These are phyloP conservation scores for Panus rudis DNA, from an alignment of 768 basidiomycete genomes.

Conservation along the genomic window DNA sequence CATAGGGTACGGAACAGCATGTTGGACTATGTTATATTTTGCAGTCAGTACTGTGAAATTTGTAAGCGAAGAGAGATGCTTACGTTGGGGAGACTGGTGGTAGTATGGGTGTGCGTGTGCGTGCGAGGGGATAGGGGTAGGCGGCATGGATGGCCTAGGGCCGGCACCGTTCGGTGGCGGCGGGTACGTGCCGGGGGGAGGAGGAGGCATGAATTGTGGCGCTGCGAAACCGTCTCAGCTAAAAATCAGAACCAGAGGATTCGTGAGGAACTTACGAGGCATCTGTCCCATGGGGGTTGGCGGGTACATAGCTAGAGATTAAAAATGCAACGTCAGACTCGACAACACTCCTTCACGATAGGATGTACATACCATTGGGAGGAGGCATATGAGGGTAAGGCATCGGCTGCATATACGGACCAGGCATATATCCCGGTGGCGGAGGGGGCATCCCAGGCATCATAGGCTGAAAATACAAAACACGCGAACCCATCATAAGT, in stretches of 20 bases:
- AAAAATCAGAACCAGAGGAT: background rate
- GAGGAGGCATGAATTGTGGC: constrained; percentile 38
- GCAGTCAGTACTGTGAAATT: constrained; percentile 11
- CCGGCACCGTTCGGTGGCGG: constrained; percentile 72
- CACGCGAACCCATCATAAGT: constrained; percentile 1
- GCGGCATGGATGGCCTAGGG: constrained; percentile 85
- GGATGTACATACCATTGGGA: constrained; percentile 49
- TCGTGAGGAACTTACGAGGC: constrained; percentile 57
- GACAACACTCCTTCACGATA: constrained; percentile 9
- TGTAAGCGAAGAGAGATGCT: constrained; percentile 19
- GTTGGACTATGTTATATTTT: constrained; percentile 52
- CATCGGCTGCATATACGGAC: constrained; percentile 82
- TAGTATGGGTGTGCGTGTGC: constrained; percentile 85
- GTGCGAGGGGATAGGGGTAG: constrained; percentile 81
- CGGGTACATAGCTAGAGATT: constrained; percentile 63
- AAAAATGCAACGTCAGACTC: constrained; percentile 5
- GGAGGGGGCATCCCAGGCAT: constrained; percentile 82
- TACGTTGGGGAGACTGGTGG: constrained; percentile 86
- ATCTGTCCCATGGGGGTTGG: constrained; percentile 80
- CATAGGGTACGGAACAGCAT: constrained; percentile 84
- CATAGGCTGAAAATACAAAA: constrained; percentile 47
- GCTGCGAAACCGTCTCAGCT: constrained; percentile 28
- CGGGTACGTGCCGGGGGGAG: constrained; percentile 70
- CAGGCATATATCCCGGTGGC: constrained; percentile 76
- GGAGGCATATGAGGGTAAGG: constrained; percentile 76